Conservation (phyloP, 2,329 filamentous ascomycete genomes). For the Ceratocystiopsis brevicomis region DNA sequence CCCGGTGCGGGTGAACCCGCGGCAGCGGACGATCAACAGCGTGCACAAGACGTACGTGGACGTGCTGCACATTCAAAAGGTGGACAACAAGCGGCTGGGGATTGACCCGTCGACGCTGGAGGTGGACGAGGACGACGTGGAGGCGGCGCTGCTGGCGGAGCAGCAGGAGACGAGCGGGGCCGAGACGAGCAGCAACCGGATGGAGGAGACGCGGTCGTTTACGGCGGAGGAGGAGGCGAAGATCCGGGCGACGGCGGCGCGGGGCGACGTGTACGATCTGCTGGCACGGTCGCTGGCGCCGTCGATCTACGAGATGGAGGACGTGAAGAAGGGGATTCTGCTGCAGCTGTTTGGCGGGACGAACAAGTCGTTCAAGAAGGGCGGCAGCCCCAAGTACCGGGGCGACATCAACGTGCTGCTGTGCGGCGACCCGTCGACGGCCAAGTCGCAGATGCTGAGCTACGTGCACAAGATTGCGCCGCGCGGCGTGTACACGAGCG, state of each 20-base stretch:
- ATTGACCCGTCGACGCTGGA: constrained; percentile 78
- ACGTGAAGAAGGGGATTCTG: constrained; percentile 95
- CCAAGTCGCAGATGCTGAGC: constrained; percentile 84
- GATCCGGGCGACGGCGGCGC: constrained; percentile 62
- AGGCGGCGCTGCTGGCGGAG: constrained; percentile 27
- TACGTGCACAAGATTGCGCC: constrained; percentile 98
- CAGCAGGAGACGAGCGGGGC: constrained; percentile 14
- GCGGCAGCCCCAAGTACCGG: constrained; percentile 84
- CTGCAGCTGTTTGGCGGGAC: constrained; percentile 93
- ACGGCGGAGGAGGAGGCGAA: constrained; percentile 72
- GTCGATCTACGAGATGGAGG: constrained; percentile 93
- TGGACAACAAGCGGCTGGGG: constrained; percentile 86
- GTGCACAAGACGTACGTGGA: constrained; percentile 98
- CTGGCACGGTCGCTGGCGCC: constrained; percentile 79
- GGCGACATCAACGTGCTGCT: constrained; percentile 95
- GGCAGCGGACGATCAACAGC: constrained; percentile 79
- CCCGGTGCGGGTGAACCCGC: constrained; percentile 81
- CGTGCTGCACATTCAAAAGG: constrained; percentile 86
- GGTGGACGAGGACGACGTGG: constrained; percentile 39
- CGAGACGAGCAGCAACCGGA: constrained; percentile 50
- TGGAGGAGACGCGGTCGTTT: constrained; percentile 71
- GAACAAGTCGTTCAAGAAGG: constrained; percentile 95
- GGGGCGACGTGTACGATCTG: constrained; percentile 82
- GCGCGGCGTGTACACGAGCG: constrained; percentile 64
- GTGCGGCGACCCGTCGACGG: constrained; percentile 89